A percentile compares a stretch with the other conserved stretches of the same genome.
These are phyloP conservation scores for Hymenoscyphus linearis DNA, from an alignment of 2,329 filamentous ascomycete genomes.

Conservation along the genomic window DNA sequence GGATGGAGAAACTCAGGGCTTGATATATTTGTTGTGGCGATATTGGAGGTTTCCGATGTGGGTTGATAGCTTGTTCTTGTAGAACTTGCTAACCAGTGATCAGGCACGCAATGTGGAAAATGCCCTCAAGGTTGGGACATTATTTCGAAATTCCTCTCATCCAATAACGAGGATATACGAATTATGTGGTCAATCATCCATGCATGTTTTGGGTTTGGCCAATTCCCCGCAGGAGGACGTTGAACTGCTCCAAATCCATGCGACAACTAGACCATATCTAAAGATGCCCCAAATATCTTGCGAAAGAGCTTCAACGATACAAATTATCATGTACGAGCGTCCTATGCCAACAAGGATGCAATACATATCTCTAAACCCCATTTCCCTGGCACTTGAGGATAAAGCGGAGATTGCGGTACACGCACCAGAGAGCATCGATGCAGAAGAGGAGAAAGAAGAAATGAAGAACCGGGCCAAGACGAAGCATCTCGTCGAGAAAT, in stretches of 20 bases:
- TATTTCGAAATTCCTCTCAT: constrained; percentile 78
- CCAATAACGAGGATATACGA: constrained; percentile 75
- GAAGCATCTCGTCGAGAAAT: constrained; percentile 71
- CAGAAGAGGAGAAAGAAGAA: constrained; percentile 65
- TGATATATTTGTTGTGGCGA: constrained; percentile 84
- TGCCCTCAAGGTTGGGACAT: constrained; percentile 75
- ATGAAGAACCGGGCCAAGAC: constrained; percentile 52
- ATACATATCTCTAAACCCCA: constrained; percentile 87
- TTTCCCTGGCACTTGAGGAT: constrained; percentile 78
- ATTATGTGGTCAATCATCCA: constrained; percentile 73
- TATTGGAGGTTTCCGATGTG: constrained; percentile 88
- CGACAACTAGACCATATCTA: constrained; percentile 46
- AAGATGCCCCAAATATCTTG: constrained; percentile 70
- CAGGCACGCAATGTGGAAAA: constrained; percentile 68
- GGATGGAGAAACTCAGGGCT: constrained; percentile 92
- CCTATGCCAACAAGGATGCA: constrained; percentile 88
- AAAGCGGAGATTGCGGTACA: constrained; percentile 44
- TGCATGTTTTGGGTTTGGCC: constrained; percentile 80
- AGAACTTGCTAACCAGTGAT: constrained; percentile 23
- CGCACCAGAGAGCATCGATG: constrained; percentile 56
- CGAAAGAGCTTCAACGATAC: constrained; percentile 65
- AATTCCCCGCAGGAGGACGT: constrained; percentile 57
- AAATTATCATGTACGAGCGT: constrained; percentile 84
- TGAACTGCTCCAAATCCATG: constrained; percentile 65
- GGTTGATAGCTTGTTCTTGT: constrained; percentile 30